Base-by-base conservation (phyloP, 208 protist genomes). In the Leishmania aethiopica region DNA sequence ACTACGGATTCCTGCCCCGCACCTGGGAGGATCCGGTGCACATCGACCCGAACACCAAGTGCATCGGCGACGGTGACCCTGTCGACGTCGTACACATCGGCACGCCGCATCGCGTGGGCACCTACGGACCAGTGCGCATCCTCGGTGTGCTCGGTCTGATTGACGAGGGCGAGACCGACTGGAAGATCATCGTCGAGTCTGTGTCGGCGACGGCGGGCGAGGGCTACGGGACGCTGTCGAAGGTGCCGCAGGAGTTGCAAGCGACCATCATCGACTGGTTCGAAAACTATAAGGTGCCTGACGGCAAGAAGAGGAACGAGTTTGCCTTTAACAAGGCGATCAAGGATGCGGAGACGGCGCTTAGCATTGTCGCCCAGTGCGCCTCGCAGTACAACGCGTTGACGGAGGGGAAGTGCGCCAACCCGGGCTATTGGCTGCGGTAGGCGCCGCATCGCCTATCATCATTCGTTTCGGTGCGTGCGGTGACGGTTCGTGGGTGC, bases 1-100 rank as follows among this genome's bases (percentile, higher is more conserved):
- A 99, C 86, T 99, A 99, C 87, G 98, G 98, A 53, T 97, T 97
- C 64, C 86, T 99, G 25, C 98, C 98, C n/a, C 95, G 94, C 55
- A 99, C 97, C 37, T 99, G 95, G 95, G 97, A 99, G 85, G 87
- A 96, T 71, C 90, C 93, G 28, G 37, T 17, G 66, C 79, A 82
- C 79, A 78, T 59, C 11, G 89, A 96, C 66, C 51, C 76, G 0
- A 85, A 82, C 51, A 96, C 95, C 15, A 85, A 81, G 72, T 96
- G 90, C 84, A n/a, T 79, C 51, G 97, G 97, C 35, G 97, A 99
- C 72, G 92, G 91, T 28, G 97, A 99, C 75, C 97, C 97, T 2
- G 87, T 99, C 73, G 97, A 99, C 79, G 85, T 96, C 69, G 94
- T 98, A 35, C 89, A 97, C 78, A n/a, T 99, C n/a, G 86, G 89